phyloP scores from a whole-genome alignment of 352 stramenopile species.

The Blastocystis sp. region DNA sequence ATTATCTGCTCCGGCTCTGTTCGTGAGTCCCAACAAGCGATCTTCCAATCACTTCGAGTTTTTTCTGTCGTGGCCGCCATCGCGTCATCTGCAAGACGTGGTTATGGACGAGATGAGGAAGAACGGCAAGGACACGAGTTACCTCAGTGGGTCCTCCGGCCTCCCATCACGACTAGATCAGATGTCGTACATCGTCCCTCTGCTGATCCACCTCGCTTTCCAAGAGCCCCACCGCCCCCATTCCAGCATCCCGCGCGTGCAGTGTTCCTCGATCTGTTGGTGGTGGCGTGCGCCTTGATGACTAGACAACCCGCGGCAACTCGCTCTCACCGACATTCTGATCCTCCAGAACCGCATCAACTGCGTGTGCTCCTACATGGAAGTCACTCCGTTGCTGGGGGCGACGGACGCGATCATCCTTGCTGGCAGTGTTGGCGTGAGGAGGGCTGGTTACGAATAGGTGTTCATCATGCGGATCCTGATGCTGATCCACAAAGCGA shows the following conservation, averaged over 20 bases:
- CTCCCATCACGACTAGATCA: neutral
- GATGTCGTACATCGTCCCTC: neutral
- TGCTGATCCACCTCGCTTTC: constrained; percentile 12
- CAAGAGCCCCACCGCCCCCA: neutral
- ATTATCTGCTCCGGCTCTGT: neutral
- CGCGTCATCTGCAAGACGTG: neutral
- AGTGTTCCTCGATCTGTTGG: constrained; percentile 18
- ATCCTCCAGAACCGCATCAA: neutral
- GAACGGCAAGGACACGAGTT: neutral
- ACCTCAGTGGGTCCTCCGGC: neutral
- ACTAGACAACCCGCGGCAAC: constrained; percentile 1
- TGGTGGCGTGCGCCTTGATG: neutral
- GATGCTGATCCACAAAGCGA: constrained; percentile 1
- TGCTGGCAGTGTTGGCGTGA: neutral
- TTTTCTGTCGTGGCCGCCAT: neutral
- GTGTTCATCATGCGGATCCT: constrained; percentile 23
- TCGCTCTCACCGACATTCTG: neutral
- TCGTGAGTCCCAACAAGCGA: neutral
- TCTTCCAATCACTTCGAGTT: neutral
- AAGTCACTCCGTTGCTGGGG: neutral
- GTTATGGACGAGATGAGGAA: neutral
- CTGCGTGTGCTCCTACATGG: neutral
- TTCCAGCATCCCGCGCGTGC: too few relatives aligned
- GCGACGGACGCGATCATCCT: neutral
- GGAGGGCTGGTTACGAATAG: neutral